Evolutionary conservation across 768 basidiomycete species (phyloP).

Genomic region (Tulasnella sp.): DNA sequence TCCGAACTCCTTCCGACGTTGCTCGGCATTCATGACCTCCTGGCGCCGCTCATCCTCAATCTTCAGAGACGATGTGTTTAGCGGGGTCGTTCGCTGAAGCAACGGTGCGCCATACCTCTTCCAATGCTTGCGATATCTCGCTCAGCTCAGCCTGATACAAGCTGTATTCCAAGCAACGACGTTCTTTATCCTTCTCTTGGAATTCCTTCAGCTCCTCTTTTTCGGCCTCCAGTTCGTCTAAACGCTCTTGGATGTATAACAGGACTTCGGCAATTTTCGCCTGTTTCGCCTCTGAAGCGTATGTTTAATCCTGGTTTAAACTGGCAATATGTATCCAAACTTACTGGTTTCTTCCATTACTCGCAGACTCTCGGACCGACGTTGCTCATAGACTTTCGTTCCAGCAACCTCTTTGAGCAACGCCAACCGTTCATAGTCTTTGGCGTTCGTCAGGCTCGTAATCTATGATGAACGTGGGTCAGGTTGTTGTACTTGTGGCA

Average conservation of each 20-base stretch:
- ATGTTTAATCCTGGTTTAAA: background rate
- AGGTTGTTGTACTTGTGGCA: background rate
- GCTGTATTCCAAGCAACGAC: slow-evolving; percentile 89
- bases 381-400: slow-evolving; percentile 95
- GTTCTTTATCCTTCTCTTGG: slow-evolving; percentile 88
- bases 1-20: slow-evolving; percentile 69
- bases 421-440: slow-evolving; percentile 84
- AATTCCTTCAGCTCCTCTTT: slow-evolving; percentile 97
- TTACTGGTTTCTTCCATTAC: slow-evolving; percentile 85
- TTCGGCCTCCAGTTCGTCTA: slow-evolving; percentile 90
- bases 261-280: slow-evolving; percentile 83
- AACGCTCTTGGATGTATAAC: slow-evolving; percentile 78
- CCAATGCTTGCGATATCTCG: slow-evolving; percentile 75
- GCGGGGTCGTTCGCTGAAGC: slow-evolving; percentile 29
- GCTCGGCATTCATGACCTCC: slow-evolving; percentile 76
- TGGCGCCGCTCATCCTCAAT: slow-evolving; percentile 52
- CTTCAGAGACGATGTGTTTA: slow-evolving; percentile 18
- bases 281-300: slow-evolving; percentile 56
- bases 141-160: slow-evolving; percentile 82
- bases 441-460: slow-evolving; percentile 90
- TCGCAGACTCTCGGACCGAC: slow-evolving; percentile 79
- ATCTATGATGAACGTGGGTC: slow-evolving; percentile 40
- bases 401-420: slow-evolving; percentile 98
- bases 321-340: background rate
- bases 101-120: slow-evolving; percentile 43